These are phyloP conservation scores for Lactarius evosmus DNA, from an alignment of 768 basidiomycete genomes.

Conservation along the genomic window DNA sequence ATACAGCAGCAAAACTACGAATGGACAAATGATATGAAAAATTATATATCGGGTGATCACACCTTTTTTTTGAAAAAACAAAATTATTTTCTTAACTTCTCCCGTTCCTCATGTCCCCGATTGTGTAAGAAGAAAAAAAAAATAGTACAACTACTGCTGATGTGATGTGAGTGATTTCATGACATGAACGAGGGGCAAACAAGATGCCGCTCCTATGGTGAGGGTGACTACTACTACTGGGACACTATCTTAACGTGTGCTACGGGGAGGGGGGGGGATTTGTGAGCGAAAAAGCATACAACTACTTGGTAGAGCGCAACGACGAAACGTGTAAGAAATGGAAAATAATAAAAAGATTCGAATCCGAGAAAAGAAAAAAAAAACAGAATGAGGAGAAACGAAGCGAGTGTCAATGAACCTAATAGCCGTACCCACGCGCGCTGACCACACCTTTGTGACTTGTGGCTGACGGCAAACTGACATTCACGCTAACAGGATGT, in stretches of 20 bases:
- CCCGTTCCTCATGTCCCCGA: constrained; percentile 5
- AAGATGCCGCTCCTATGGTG: constrained; percentile 10
- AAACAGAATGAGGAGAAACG: neutral
- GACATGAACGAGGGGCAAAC: constrained; percentile 14
- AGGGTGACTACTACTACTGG: constrained; percentile 17
- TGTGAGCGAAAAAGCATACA: constrained; percentile 26
- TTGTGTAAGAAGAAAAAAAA: neutral
- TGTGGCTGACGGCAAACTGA: constrained; percentile 20
- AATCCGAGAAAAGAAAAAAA: constrained; percentile 12
- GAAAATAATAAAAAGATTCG: constrained; percentile 23
- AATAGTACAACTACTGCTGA: constrained; percentile 18
- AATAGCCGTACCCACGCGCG: constrained; percentile 28
- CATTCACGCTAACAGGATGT: constrained; percentile 27
- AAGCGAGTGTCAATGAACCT: neutral
- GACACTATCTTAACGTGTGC: constrained; percentile 23
- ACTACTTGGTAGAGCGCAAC: constrained; percentile 18
- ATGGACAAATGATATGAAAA: neutral
- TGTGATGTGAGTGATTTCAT: constrained; percentile 19
- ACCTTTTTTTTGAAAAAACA: constrained; percentile 2
- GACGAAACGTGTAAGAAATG: constrained; percentile 18
- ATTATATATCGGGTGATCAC: constrained; percentile 7
- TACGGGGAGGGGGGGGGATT: constrained; percentile 2
- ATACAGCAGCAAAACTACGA: no score
- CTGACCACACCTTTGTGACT: constrained; percentile 12
- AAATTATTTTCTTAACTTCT: neutral